Evolutionary conservation across 2,329 filamentous ascomycete species (phyloP), one percentile per base, ranked within the genome.

Genomic region (Botrytis squamosa): DNA sequence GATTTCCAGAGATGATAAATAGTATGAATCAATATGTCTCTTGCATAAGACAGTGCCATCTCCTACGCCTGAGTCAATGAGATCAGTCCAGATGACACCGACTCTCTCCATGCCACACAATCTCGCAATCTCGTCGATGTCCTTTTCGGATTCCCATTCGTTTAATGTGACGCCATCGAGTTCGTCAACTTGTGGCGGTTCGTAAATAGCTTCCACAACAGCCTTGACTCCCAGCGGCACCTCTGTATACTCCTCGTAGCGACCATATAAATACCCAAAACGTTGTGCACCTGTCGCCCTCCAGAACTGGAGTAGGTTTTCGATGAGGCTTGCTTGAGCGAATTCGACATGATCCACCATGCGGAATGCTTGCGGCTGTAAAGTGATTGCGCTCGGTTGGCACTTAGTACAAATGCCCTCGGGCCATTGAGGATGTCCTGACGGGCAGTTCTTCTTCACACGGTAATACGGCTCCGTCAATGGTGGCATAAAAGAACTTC

Each of bases 341-440:
- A 99, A 98, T 83, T 99, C 97, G 76, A 99, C 96, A 82, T 99
- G 96, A 80, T 99, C 96, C 5, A 99, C 95, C 93, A 96, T 98
- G 70, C 96, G 93, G 82, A 95, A 99, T 33, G 92, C 88, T 82
- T 99, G 96, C 8, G 94, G 94, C 81, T 98, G 95, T 71, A 99
- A 85, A 18, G 94, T 97, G 81, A 99, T 99, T 73, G 96, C 95
- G 77, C 95, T 97, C 12, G 96, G 96, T 81, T 99, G 97, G 79
- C 96, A 99, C 82, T 98, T 99, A 74, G 93, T 97, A 85, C 96
- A 99, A 77, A 99, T 98, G 25, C 96, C 96, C 79, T 97, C 94
- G 4, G 96, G 96, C 91, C 96, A 99, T 60, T 92, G 89, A 29
- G 94, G 92, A 83, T 99, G 96, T 3, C 96, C 96, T 0, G 94